Conservation (phyloP, 768 basidiomycete species). For the Strobilomyces confusus region DNA sequence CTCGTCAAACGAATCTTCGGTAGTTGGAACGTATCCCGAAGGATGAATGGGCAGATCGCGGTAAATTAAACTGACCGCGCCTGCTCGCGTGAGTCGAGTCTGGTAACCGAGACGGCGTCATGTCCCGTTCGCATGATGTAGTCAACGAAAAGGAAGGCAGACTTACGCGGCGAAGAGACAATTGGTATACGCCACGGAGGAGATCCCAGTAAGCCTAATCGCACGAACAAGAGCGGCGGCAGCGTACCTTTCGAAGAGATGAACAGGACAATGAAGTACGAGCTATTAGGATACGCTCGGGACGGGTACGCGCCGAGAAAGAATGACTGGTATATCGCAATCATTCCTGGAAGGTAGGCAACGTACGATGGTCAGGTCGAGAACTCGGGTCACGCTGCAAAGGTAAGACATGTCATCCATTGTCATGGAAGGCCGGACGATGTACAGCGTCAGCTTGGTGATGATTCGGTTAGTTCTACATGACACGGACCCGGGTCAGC, state of each 20-base stretch:
- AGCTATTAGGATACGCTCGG: background rate
- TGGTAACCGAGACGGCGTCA: background rate
- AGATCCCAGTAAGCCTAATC: background rate
- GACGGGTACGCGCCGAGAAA: background rate
- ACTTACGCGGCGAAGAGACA: conserved; percentile 3
- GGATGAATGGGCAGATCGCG: too few relatives aligned
- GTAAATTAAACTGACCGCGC: too few relatives aligned
- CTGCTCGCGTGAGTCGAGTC: background rate
- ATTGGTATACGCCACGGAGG: too few relatives aligned
- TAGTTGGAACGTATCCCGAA: too few relatives aligned
- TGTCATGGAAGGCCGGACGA: background rate
- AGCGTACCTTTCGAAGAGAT: conserved; percentile 5
- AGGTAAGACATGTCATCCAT: background rate
- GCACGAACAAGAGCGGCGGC: background rate
- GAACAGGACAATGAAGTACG: conserved; percentile 1
- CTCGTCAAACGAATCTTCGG: too few relatives aligned
- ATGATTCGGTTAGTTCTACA: background rate
- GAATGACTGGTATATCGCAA: background rate
- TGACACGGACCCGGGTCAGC: background rate
- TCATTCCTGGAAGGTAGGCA: too few relatives aligned
- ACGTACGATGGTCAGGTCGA: conserved; percentile 1
- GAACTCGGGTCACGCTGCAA: background rate
- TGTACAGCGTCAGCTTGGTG: background rate
- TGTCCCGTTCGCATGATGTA: background rate
- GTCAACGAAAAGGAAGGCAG: background rate